These are phyloP conservation scores for Teratosphaeria gauchensis DNA, from an alignment of 2,329 filamentous ascomycete genomes.

Conservation along the genomic window DNA sequence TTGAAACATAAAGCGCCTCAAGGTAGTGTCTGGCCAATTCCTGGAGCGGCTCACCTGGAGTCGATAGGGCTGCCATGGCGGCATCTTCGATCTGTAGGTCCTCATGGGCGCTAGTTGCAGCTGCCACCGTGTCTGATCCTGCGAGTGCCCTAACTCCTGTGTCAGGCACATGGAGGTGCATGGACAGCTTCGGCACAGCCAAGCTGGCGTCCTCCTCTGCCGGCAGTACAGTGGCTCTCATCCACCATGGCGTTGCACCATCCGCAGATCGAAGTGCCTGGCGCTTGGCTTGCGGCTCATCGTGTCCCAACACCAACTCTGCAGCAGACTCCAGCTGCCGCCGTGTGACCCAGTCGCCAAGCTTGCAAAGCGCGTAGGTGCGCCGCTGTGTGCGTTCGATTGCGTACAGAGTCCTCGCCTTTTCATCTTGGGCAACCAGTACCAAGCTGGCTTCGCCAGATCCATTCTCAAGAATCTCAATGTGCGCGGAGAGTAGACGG, in stretches of 20 bases:
- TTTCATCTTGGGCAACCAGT: slow-evolving; percentile 52
- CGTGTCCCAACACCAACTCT: slow-evolving; percentile 21
- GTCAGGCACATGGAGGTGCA: neutral
- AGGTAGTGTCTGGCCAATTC: slow-evolving; percentile 29
- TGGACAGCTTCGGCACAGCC: neutral
- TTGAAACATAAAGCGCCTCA: slow-evolving; percentile 37
- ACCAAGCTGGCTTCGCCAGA: slow-evolving; percentile 40
- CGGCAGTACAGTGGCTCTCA: slow-evolving; percentile 8
- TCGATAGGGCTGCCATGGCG: neutral
- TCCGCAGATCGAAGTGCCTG: slow-evolving; percentile 6
- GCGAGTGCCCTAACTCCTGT: neutral
- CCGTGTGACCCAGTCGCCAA: slow-evolving; percentile 58
- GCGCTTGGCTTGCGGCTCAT: slow-evolving; percentile 18
- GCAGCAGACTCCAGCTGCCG: slow-evolving; percentile 36
- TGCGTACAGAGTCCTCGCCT: slow-evolving; percentile 46
- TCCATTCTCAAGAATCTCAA: slow-evolving; percentile 55
- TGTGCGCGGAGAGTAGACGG: slow-evolving; percentile 51
- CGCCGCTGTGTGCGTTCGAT: slow-evolving; percentile 55
- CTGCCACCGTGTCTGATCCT: neutral
- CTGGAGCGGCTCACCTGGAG: slow-evolving; percentile 9
- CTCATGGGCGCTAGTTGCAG: neutral
- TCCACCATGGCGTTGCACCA: slow-evolving; percentile 17
- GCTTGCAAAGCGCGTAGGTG: slow-evolving; percentile 58
- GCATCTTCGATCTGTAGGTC: neutral
- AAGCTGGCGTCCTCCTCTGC: neutral